Conservation (phyloP, 768 basidiomycete genomes). For the Piloderma croceum region DNA sequence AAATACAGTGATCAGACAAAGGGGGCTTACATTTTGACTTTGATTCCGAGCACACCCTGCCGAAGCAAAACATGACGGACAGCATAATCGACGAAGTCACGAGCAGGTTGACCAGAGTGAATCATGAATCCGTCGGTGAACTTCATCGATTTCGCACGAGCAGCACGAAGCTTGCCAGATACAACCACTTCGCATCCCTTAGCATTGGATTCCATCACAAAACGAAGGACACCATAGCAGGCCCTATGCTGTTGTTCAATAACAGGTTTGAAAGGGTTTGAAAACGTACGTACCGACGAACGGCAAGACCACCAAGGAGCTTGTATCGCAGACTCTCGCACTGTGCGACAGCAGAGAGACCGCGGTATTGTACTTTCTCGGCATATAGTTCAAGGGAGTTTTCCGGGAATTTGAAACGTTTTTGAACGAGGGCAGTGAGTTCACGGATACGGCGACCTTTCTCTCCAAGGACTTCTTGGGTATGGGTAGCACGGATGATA, state of each 20-base stretch:
- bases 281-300: slow-evolving; percentile 73
- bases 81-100: slow-evolving; percentile 96
- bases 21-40: slow-evolving; percentile 89
- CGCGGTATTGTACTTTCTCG: slow-evolving; percentile 98
- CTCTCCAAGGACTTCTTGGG: slow-evolving; percentile 97
- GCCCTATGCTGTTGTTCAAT: slow-evolving; percentile 44
- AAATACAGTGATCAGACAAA: not conserved
- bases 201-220: slow-evolving; percentile 99
- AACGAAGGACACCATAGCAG: slow-evolving; percentile 99
- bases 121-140: slow-evolving; percentile 99
- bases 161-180: slow-evolving; percentile 98
- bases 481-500: slow-evolving; percentile 99
- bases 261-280: not conserved
- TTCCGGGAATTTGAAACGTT: slow-evolving; percentile 99
- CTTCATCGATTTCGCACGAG: slow-evolving; percentile 99
- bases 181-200: slow-evolving; percentile 99
- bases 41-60: slow-evolving; percentile 99
- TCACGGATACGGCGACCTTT: slow-evolving; percentile 99
- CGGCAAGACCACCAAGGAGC: slow-evolving; percentile 97
- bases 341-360: slow-evolving; percentile 96
- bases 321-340: slow-evolving; percentile 99
- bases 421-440: slow-evolving; percentile 96
- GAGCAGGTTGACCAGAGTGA: slow-evolving; percentile 95
- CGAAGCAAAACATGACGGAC: slow-evolving; percentile 96
- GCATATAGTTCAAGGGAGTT: slow-evolving; percentile 98